Conservation (phyloP, 345 rosid species). For the Microthlaspi erraticum region DNA sequence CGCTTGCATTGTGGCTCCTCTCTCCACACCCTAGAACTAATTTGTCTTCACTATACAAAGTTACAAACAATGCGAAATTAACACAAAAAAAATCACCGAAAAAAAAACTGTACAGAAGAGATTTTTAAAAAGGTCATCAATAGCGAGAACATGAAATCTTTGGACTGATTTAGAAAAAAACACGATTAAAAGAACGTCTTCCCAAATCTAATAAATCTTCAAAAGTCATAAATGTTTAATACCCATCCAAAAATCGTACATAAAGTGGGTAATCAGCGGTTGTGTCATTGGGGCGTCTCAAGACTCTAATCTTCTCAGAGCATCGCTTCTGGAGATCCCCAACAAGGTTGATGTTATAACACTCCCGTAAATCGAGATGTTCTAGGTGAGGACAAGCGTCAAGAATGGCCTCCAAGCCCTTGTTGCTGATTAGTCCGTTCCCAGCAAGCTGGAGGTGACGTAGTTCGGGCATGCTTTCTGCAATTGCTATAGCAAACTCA, state of each 20-base stretch:
- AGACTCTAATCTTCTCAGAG: background rate
- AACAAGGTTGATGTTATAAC: slow-evolving; percentile 30
- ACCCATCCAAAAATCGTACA: background rate
- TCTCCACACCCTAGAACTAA: no score
- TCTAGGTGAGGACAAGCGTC: slow-evolving; percentile 62
- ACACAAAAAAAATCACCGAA: no score
- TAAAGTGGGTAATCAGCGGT: background rate
- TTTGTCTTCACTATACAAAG: no score
- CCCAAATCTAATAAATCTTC: no score
- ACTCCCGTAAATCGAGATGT: slow-evolving; percentile 65
- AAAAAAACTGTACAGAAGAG: no score
- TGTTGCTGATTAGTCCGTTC: slow-evolving; percentile 50
- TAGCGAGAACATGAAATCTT: no score
- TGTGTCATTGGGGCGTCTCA: background rate
- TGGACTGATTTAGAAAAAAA: no score
- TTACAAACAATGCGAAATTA: no score
- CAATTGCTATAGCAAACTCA: background rate
- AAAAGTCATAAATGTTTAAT: no score
- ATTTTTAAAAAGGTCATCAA: no score
- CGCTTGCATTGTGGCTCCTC: no score
- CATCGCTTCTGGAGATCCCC: background rate
- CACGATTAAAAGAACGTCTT: no score
- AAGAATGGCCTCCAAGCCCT: slow-evolving; percentile 60
- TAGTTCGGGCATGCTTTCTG: background rate
- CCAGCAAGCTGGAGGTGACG: slow-evolving; percentile 47